Evolutionary conservation across 2,329 filamentous ascomycete genomes (phyloP), one percentile per base, ranked within the genome.

Genomic region (Aspergillus alliaceus): DNA sequence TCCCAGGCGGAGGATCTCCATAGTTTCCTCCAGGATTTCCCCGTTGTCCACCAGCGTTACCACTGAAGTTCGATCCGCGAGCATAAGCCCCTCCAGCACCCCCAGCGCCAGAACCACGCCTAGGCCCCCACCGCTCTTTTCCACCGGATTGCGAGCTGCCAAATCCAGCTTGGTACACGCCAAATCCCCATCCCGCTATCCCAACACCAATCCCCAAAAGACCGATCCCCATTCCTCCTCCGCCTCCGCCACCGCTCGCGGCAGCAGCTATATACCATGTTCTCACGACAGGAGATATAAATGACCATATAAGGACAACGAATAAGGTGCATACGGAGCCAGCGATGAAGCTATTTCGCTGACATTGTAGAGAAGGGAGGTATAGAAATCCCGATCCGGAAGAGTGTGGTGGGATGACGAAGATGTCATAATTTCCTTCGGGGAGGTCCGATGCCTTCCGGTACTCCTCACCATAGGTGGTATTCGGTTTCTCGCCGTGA

Each of bases 361-460:
- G 90, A 20, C 91, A 89, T 69, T 89, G 85, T 60, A 98, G 76
- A 0, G 93, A 96, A 0, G 93, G 93, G n/a, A 98, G 84, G 74
- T 98, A 97, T 27, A 98, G 80, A 75, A 97, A 97, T 32, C 93
- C 93, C 0, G 87, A 86, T 53, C 93, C 93, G 6, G 93, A 84
- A 11, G 92, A 93, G 74, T 96, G 92, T 47, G 93, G 91, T 7
- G 93, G 93, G 69, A 98, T 93, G 72, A 97, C 89, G 79, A 97
- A 97, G 71, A 98, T 96, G 79, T 98, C 93, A 76, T 96, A 98
- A 72, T 95, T 96, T 54, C 93, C 93, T 1, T 90, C 83, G 2
- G 93, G 93, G 48, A 97, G 80, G 56, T 90, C 89, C 51, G 75
- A 75, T 6, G 73, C 66, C 59, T 73, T 77, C 56, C 74, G 73